Conservation (phyloP, 1,284 basidiomycete species). For the Abortiporus biennis region DNA sequence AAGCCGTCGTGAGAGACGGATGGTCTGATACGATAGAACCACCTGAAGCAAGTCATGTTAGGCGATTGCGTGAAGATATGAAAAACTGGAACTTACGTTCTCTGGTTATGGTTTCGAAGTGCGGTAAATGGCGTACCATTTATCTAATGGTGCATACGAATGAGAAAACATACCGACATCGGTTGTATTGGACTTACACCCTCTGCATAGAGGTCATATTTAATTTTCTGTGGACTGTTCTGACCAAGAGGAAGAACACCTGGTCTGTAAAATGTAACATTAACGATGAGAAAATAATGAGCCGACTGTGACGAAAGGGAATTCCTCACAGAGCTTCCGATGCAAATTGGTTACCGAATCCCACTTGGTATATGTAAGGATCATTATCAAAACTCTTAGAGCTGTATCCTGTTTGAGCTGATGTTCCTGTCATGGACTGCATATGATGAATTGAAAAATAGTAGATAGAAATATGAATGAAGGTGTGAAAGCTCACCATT, state of each 20-base stretch:
- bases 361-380: slow-evolving; percentile 52
- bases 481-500: too few relatives aligned
- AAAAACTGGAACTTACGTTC: too few relatives aligned
- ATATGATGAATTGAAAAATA: too few relatives aligned
- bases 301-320: background rate
- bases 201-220: slow-evolving; percentile 59
- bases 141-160: slow-evolving; percentile 1
- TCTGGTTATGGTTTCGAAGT: slow-evolving; percentile 1
- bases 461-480: too few relatives aligned
- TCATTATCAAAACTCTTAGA: slow-evolving; percentile 31
- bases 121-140: slow-evolving; percentile 5
- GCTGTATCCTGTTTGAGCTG: background rate
- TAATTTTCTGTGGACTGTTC: slow-evolving; percentile 56
- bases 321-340: slow-evolving; percentile 44
- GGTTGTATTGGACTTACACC: slow-evolving; percentile 29
- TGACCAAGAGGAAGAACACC: slow-evolving; percentile 47
- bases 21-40: slow-evolving; percentile 7
- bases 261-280: slow-evolving; percentile 40
- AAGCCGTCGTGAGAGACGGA: slow-evolving; percentile 7
- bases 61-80: background rate
- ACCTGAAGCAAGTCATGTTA: background rate
- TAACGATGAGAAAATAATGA: background rate
- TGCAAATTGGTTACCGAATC: slow-evolving; percentile 47
- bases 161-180: background rate
- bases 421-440: too few relatives aligned